Base-by-base conservation (phyloP, 2,329 filamentous ascomycete genomes). In the Calonectria hongkongensis region DNA sequence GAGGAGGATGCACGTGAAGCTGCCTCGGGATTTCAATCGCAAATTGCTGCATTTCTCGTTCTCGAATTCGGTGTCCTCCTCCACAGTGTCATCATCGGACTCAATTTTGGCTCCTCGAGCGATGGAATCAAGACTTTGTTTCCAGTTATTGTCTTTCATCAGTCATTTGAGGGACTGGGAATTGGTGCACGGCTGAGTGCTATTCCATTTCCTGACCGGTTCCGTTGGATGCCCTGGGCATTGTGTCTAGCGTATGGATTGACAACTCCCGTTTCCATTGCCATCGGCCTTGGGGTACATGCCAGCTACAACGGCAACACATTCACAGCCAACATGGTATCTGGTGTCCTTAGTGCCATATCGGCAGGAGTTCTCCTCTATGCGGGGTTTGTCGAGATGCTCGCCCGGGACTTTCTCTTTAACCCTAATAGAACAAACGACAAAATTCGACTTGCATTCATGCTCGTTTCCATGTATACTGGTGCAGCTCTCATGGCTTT, bases 11-110 rank as follows among this genome's bases (percentile, higher is more conserved):
- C 21, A 5, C 8, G 21, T 13, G 54, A 60, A 36, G 18, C 54
- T 2, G 36, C 36, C 9, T 39, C 33, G 4, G 54, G 54, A 16
- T 60, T 60, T 25, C 54, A 60, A 60, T 60, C 54, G 21, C 54
- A 60, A 60, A 60, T 60, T 8, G 54, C 54, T 2, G 54, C 54
- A 5, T 60, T 60, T 25, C 54, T 60, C 10, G 54, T 60, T 6
- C 54, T 60, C 21, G 54, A 60, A 28, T 60, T 60, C 9, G 54
- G 54, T 21, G 54, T 60, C 25, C 39, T 60, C n/a, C 54, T 60
- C 5, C 54, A 60, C 9, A 60, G 54, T 15, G 16, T 60, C 33
- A 60, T 60, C 21, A 60, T 60, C 12, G 54, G 54, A 5, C 54
- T 60, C 21, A 60, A 60, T 21, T 60, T 60, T 41, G 54, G 54